Evolutionary conservation across 495 filamentous ascomycete genomes (phyloP).

Genomic region (Podospora comata): DNA sequence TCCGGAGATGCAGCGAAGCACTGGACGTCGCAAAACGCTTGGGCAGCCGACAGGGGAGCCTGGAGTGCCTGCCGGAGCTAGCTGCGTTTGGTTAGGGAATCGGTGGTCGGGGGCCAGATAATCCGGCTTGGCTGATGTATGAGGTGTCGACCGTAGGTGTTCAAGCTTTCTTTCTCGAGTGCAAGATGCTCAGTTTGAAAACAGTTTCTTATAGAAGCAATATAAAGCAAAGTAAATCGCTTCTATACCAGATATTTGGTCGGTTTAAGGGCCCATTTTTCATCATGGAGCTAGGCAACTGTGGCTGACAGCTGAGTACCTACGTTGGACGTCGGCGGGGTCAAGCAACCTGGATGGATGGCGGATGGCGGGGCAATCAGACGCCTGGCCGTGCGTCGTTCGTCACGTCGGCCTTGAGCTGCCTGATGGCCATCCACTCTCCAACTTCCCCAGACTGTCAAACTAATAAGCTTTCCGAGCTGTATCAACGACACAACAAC

Average conservation of each 20-base stretch:
- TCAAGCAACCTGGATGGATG: background rate
- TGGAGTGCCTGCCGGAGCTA: conserved; percentile 15
- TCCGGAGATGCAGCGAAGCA: conserved; percentile 3
- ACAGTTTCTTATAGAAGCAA: background rate
- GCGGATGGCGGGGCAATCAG: background rate
- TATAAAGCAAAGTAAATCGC: background rate
- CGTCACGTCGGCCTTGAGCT: conserved; percentile 15
- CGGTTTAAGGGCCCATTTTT: background rate
- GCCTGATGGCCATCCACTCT: conserved; percentile 19
- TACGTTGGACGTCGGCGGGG: background rate
- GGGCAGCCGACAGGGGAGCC: background rate
- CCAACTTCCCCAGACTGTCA: background rate
- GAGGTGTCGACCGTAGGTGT: background rate
- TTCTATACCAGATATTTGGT: too few species aligned
- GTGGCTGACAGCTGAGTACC: background rate
- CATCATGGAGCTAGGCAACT: background rate
- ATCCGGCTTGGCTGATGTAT: background rate
- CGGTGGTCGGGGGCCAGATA: background rate
- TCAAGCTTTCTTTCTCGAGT: background rate
- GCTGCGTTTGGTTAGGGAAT: background rate
- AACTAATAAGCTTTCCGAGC: background rate
- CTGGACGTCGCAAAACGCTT: conserved; percentile 3
- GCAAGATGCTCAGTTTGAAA: background rate
- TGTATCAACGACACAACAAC: background rate
- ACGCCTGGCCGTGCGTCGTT: background rate